Conservation (phyloP, 208 protist genomes). For the Trypanosomatidae sp. region DNA sequence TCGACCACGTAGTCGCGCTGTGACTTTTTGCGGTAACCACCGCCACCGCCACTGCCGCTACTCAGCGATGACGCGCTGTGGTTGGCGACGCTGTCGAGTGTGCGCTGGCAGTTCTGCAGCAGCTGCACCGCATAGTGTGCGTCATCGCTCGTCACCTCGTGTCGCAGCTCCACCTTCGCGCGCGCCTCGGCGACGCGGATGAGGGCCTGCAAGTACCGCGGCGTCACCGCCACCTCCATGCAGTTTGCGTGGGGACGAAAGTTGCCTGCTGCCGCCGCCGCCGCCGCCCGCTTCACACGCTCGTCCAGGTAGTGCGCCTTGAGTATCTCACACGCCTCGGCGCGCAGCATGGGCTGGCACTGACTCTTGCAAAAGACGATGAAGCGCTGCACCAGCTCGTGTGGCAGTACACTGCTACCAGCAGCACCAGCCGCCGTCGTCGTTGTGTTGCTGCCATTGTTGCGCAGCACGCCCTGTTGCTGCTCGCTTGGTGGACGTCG, state of each 20-base stretch:
- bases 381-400: constrained; percentile 51
- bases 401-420: constrained; percentile 14
- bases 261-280: neutral
- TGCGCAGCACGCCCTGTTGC: neutral
- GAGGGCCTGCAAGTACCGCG: constrained; percentile 92
- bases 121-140: constrained; percentile 87
- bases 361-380: constrained; percentile 45
- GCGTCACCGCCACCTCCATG: constrained; percentile 76
- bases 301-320: constrained; percentile 49
- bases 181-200: constrained; percentile 89
- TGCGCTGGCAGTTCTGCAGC: constrained; percentile 57
- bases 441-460: neutral
- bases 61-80: constrained; percentile 3
- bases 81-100: constrained; percentile 12
- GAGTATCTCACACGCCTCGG: constrained; percentile 43
- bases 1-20: constrained; percentile 54
- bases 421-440: neutral
- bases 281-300: constrained; percentile 15
- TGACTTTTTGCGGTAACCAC: constrained; percentile 2
- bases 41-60: neutral
- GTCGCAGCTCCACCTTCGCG: constrained; percentile 85
- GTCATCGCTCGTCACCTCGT: constrained; percentile 83
- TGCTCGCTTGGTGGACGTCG: constrained; percentile 2
- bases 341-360: constrained; percentile 46
- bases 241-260: neutral